Percentiles rank a stretch among this genome's conserved stretches.
Evolutionary conservation across 2,329 filamentous ascomycete species (phyloP).

Genomic region (Triangularia verruculosa): DNA sequence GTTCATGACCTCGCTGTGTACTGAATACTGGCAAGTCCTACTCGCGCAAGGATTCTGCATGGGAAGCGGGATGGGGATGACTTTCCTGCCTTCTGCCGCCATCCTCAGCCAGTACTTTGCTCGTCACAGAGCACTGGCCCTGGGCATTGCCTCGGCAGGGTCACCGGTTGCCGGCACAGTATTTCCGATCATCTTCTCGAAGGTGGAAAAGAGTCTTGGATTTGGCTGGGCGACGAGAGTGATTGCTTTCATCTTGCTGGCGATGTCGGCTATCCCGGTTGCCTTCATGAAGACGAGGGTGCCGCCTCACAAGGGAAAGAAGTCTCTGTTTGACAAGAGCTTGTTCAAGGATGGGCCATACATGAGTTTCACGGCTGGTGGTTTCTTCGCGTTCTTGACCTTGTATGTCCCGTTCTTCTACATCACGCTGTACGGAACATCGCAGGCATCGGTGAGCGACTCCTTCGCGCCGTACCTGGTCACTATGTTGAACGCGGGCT

Average conservation of each 20-base stretch:
- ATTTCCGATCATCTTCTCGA: constrained; percentile 44
- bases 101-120: constrained; percentile 42
- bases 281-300: constrained; percentile 39
- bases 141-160: constrained; percentile 39
- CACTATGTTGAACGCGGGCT: constrained; percentile 43
- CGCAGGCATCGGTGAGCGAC: constrained; percentile 37
- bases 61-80: constrained; percentile 42
- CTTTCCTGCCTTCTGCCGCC: constrained; percentile 39
- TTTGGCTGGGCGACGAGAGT: constrained; percentile 42
- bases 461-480: constrained; percentile 42
- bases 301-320: constrained; percentile 29
- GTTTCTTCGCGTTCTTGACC: constrained; percentile 42
- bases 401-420: constrained; percentile 51
- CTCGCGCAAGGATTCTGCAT: constrained; percentile 42
- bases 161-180: constrained; percentile 43
- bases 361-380: constrained; percentile 36
- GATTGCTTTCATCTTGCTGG: constrained; percentile 51
- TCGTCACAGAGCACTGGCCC: constrained; percentile 39
- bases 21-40: constrained; percentile 41
- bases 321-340: constrained; percentile 36
- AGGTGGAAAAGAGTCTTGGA: constrained; percentile 31
- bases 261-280: constrained; percentile 37
- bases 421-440: constrained; percentile 41
- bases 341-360: constrained; percentile 41
- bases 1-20: constrained; percentile 41